A percentile compares a stretch with the other conserved stretches of the same genome.
These are phyloP conservation scores for Cynara cardunculus DNA, from an alignment of 129 eudicot species.

Conservation along the genomic window DNA sequence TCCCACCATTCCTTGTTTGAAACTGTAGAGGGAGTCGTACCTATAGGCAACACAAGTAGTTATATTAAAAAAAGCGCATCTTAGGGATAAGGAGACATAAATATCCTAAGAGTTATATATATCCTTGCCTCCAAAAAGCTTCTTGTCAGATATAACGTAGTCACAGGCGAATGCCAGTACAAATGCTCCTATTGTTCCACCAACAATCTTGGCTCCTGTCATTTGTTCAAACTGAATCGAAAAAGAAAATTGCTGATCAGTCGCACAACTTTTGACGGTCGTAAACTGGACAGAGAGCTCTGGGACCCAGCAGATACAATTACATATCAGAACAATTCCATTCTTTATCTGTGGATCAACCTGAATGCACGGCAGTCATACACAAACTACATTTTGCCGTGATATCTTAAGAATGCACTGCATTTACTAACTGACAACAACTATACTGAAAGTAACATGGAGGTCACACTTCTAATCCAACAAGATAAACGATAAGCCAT, in stretches of 20 bases:
- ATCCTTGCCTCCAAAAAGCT: conserved; percentile 74
- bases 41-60: conserved; percentile 20
- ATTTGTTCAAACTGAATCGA: conserved; percentile 31
- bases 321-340: not conserved
- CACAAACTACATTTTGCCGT: not conserved
- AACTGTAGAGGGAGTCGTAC: conserved; percentile 75
- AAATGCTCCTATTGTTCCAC: conserved; percentile 43
- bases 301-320: not conserved
- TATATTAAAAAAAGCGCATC: not conserved
- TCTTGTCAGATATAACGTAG: conserved; percentile 51
- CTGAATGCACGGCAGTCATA: not conserved
- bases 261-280: not conserved
- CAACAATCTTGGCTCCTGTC: conserved; percentile 54
- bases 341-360: not conserved
- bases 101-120: not conserved
- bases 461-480: not conserved
- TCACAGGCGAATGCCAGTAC: conserved; percentile 52
- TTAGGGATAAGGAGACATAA: not conserved
- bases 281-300: not conserved
- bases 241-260: not conserved
- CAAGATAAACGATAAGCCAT: not conserved
- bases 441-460: not conserved
- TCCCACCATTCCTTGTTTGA: conserved; percentile 73
- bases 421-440: not conserved
- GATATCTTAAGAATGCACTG: not conserved